Base-by-base conservation (phyloP, 371 early-diverging fungal species). In the Syncephalastrum racemosum region DNA sequence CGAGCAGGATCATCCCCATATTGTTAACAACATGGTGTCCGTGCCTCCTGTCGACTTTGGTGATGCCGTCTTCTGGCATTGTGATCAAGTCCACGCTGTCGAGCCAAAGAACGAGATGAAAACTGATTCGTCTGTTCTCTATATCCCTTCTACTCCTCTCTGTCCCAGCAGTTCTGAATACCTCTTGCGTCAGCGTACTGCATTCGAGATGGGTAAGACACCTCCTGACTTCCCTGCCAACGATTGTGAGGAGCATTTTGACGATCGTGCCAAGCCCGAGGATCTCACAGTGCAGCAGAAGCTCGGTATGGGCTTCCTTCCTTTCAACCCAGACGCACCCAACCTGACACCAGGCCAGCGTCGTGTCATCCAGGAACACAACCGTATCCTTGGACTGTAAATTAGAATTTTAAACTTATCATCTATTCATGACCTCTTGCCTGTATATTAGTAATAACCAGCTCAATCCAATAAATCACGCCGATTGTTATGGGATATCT, bases 141-240 rank as follows among this genome's bases (percentile, higher is more conserved):
- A 77, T 47, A 73, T 71, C 31, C 73, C 73, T 1, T 71, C 73
- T 8, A 68, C 62, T 2, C 73, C 71, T 5, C 22, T 73, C 16
- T 77, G 71, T 46, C 61, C 52, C 40, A 54, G 61, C 15, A 75
- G 70, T 23, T 64, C 74, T 0, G 53, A 65, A 16, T 73, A 64
- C 55, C 50, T 73, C 4, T 42, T 27, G 15, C 49, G 49, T 10
- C 73, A 76, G 52, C 62, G 66, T 40, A 57, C 51, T 13, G 57
- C 60, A 1, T 76, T 73, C 40, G 56, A 60, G 18, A 53, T 50
- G 6, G 77, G 77, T 56, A 66, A 71, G 8, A 71, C 73, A 7
- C 77, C 77, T 22, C 69, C 73, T 22, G 73, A 70, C 51, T 77
- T 73, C 50, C 77, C 77, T 39, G 67, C 60, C 6, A 77, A 77